Conservation (phyloP, 2,329 filamentous ascomycete genomes). For the Cucurbitaria berberidis region DNA sequence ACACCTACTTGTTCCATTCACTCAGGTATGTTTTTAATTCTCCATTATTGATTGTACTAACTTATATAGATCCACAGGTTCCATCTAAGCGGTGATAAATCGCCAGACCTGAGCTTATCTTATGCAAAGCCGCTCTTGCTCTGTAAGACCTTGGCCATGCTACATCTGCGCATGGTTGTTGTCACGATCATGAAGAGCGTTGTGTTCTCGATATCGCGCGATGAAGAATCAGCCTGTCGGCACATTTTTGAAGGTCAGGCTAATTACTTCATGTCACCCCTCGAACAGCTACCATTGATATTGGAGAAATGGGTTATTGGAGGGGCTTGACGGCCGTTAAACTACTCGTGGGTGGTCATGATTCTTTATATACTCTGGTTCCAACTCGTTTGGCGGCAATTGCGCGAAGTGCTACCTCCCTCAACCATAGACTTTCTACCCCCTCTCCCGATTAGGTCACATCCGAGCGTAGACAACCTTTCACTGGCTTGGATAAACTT, state of each 20-base stretch:
- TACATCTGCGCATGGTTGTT: constrained; percentile 18
- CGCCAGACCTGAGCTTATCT: constrained; percentile 12
- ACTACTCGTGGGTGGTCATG: too few species aligned
- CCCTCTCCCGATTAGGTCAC: too few species aligned
- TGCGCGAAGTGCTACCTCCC: too few species aligned
- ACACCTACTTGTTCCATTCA: constrained; percentile 21
- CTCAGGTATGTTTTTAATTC: constrained; percentile 1
- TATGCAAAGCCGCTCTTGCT: constrained; percentile 64
- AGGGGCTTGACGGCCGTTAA: too few species aligned
- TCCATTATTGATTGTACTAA: neutral
- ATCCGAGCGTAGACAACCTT: too few species aligned
- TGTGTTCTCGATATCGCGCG: constrained; percentile 10
- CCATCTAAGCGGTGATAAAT: constrained; percentile 26
- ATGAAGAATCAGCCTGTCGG: constrained; percentile 4
- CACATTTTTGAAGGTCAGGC: constrained; percentile 17
- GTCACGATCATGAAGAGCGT: constrained; percentile 12
- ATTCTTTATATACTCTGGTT: too few species aligned
- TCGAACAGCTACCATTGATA: constrained; percentile 12
- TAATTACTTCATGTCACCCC: constrained; percentile 18
- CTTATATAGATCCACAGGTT: constrained; percentile 10
- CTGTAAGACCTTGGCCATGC: constrained; percentile 54
- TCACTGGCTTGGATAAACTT: too few species aligned
- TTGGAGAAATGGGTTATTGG: constrained; percentile 4
- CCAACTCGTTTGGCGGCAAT: too few species aligned
- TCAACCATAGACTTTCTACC: too few species aligned